Percentiles rank a stretch among this genome's conserved stretches.
These are phyloP conservation scores for Saksenaea oblongispora DNA, from an alignment of 371 early-diverging fungal genomes.

Conservation along the genomic window DNA sequence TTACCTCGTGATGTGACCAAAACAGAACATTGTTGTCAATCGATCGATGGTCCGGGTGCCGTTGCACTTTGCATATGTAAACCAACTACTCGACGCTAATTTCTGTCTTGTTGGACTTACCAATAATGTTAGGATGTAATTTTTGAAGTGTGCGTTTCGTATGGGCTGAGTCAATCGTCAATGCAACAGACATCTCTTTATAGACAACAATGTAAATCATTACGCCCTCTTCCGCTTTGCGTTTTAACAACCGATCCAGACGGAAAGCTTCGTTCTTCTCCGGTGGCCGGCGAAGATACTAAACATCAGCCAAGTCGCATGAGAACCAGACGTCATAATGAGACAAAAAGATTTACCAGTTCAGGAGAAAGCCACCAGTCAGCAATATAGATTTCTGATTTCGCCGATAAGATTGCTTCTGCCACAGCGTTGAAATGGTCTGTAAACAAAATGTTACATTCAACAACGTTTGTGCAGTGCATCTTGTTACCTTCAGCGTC, in stretches of 20 bases:
- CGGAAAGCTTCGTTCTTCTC: conserved; percentile 73
- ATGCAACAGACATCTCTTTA: conserved; percentile 83
- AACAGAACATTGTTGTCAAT: conserved; percentile 64
- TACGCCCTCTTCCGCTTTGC: conserved; percentile 88
- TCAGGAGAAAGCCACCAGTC: conserved; percentile 53
- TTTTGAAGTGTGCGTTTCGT: conserved; percentile 78
- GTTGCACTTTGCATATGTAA: conserved; percentile 43
- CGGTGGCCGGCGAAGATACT: conserved; percentile 81
- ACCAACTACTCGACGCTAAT: conserved; percentile 20
- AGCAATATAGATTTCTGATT: conserved; percentile 75
- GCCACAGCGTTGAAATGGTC: conserved; percentile 83
- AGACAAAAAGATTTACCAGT: conserved; percentile 23
- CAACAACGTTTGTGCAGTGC: too few relatives aligned
- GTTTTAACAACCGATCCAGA: conserved; percentile 79
- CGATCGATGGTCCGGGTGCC: conserved; percentile 71
- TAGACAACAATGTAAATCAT: conserved; percentile 89
- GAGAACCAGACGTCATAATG: neutral
- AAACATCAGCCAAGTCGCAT: neutral
- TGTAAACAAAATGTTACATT: conserved; percentile 3
- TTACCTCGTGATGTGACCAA: conserved; percentile 79
- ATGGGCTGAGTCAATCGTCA: conserved; percentile 79
- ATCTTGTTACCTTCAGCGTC: conserved; percentile 64
- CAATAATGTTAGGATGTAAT: conserved; percentile 81
- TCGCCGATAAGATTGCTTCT: conserved; percentile 74
- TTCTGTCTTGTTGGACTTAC: conserved; percentile 24